A percentile compares a stretch with the other conserved stretches of the same genome.
Conservation (phyloP, 2,329 filamentous ascomycete species). For the Zymoseptoria pseudotritici region DNA sequence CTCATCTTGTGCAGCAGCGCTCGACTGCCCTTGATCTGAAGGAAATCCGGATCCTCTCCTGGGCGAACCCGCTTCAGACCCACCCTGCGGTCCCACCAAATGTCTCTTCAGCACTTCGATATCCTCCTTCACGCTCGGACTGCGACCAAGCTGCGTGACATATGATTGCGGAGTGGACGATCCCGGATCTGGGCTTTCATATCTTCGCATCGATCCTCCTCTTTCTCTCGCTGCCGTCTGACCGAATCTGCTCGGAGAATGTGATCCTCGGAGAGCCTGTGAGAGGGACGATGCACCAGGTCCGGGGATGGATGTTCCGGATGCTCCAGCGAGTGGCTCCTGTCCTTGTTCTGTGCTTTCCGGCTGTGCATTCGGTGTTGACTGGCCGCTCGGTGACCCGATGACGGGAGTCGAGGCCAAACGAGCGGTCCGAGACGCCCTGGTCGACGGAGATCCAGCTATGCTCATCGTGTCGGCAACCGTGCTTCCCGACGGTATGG, state of each 20-base stretch:
- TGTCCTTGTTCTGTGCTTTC: slow-evolving; percentile 45
- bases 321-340: slow-evolving; percentile 56
- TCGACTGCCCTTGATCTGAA: slow-evolving; percentile 23
- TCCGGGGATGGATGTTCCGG: slow-evolving; percentile 55
- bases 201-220: slow-evolving; percentile 41
- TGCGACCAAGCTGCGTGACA: slow-evolving; percentile 35
- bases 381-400: slow-evolving; percentile 16
- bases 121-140: slow-evolving; percentile 66
- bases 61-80: slow-evolving; percentile 28
- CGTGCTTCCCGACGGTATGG: slow-evolving; percentile 17
- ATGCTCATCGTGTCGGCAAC: slow-evolving; percentile 14
- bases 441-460: slow-evolving; percentile 31
- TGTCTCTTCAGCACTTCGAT: slow-evolving; percentile 87
- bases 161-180: slow-evolving; percentile 68
- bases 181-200: slow-evolving; percentile 51
- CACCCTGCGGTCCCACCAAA: slow-evolving; percentile 61
- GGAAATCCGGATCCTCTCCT: slow-evolving; percentile 18
- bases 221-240: slow-evolving; percentile 43
- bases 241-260: slow-evolving; percentile 62
- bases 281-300: slow-evolving; percentile 84
- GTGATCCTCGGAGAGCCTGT: slow-evolving; percentile 71
- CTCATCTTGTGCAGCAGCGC: slow-evolving; percentile 50
- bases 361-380: slow-evolving; percentile 9
- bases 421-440: slow-evolving; percentile 36
- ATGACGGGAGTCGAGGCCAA: slow-evolving; percentile 22